Evolutionary conservation across 2,329 filamentous ascomycete species (phyloP).

Genomic region (Ceratocystis cacaofunesta): DNA sequence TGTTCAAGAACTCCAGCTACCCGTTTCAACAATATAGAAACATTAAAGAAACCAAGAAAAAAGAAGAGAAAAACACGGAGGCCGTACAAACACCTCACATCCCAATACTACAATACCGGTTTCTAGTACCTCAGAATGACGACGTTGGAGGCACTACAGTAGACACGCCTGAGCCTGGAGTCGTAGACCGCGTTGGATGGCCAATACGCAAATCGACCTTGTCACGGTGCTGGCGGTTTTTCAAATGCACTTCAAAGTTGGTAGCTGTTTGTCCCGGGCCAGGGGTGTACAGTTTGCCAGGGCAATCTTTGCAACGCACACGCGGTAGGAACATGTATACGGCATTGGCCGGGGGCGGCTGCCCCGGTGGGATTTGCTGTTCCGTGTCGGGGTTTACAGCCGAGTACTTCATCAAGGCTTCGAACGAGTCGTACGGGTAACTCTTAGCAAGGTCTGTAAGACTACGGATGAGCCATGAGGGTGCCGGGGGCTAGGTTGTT

Average conservation of each 20-base stretch:
- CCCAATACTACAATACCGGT: not conserved
- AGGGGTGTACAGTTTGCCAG: slow-evolving; percentile 84
- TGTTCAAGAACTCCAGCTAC: slow-evolving; percentile 8
- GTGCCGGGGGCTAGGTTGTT: slow-evolving; percentile 55
- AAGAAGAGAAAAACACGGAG: not conserved
- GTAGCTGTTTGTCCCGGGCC: slow-evolving; percentile 70
- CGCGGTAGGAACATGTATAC: slow-evolving; percentile 75
- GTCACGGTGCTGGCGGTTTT: slow-evolving; percentile 66
- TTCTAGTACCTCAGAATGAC: not conserved
- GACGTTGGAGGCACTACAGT: not conserved
- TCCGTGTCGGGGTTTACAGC: slow-evolving; percentile 61
- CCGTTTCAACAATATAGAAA: not conserved
- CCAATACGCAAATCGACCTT: slow-evolving; percentile 35
- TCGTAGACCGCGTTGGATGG: slow-evolving; percentile 18
- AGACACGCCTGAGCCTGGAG: not conserved
- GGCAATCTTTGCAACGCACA: slow-evolving; percentile 84
- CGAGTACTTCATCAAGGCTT: slow-evolving; percentile 80
- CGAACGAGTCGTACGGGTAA: slow-evolving; percentile 73
- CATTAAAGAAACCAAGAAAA: not conserved
- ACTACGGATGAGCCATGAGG: slow-evolving; percentile 67
- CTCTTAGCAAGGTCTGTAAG: slow-evolving; percentile 54
- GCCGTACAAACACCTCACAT: not conserved
- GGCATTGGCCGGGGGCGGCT: slow-evolving; percentile 44
- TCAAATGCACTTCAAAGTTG: slow-evolving; percentile 87
- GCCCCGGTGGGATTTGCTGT: slow-evolving; percentile 40